A percentile compares a stretch with the other conserved stretches of the same genome.
phyloP scores from a whole-genome alignment of 139 green algal species.

The Pleodorina starrii region DNA sequence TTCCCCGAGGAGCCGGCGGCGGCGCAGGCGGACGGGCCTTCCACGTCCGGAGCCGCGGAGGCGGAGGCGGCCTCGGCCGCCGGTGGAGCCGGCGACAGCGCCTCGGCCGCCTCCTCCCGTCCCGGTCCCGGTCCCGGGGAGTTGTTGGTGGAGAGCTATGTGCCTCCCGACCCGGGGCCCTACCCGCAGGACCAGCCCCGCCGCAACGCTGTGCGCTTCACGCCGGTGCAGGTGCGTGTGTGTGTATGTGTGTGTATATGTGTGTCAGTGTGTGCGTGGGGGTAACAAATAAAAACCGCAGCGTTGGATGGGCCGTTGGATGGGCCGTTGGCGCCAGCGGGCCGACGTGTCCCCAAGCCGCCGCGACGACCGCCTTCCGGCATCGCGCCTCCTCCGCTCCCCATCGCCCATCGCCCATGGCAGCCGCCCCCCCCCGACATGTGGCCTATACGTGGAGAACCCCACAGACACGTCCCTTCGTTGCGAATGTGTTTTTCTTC shows the following conservation, averaged over 20 bases:
- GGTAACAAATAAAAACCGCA: too few species aligned
- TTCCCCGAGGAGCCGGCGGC: slow-evolving; percentile 70
- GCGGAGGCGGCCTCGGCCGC: not conserved
- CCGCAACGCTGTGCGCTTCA: slow-evolving; percentile 94
- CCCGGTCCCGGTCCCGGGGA: slow-evolving; percentile 33
- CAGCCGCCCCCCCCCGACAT: too few species aligned
- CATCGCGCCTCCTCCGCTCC: too few species aligned
- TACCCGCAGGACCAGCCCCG: slow-evolving; percentile 90
- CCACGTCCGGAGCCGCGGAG: not conserved
- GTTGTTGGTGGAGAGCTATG: slow-evolving; percentile 86
- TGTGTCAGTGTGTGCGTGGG: not conserved
- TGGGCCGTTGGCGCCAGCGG: too few species aligned
- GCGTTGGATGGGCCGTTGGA: too few species aligned
- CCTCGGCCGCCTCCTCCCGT: not conserved
- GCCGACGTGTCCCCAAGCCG: too few species aligned
- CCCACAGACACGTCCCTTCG: too few species aligned
- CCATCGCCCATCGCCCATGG: too few species aligned
- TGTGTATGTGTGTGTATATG: not conserved
- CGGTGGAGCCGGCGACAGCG: not conserved
- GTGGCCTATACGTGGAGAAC: too few species aligned
- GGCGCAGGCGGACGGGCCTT: not conserved
- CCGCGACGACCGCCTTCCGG: too few species aligned
- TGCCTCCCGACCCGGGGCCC: slow-evolving; percentile 85
- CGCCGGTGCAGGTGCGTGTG: slow-evolving; percentile 82
- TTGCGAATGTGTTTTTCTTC: too few species aligned